Evolutionary conservation across 2,329 filamentous ascomycete species (phyloP), one percentile per base, ranked within the genome.

Genomic region (Xylaria sp.): DNA sequence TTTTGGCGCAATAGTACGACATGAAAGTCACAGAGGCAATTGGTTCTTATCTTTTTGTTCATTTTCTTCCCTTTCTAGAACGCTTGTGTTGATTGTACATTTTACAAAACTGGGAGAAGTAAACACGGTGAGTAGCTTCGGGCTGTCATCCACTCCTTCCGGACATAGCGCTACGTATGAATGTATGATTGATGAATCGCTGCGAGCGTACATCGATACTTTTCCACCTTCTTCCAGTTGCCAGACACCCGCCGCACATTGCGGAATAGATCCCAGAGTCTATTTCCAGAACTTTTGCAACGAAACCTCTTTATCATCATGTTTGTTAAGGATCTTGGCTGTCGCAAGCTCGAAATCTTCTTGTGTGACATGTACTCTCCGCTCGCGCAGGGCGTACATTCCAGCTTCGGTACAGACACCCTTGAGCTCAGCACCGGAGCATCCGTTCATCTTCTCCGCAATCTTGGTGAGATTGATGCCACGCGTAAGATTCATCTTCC

Each of bases 391-490:
- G 15, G 96, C 96, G 79, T 96, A 99, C 96, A 99, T 99, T 77
- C 96, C 96, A 2, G 96, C 94, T 82, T 99, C 96, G 54, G 96
- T 99, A 81, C 96, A 99, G 57, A 99, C 96, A 84, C 96, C 96
- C 89, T 99, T 99, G 76, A 99, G 83, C 83, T 99, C 96, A 63
- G 96, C 96, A 69, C 96, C 96, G 3, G 94, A 97, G 83, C 96
- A 99, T 60, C 96, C 96, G 78, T 97, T 97, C 96, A 99, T 99
- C 89, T 98, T 98, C 86, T 99, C 96, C 36, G 96, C 96, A 76
- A 98, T 97, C 89, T 99, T 99, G 77, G 89, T 97, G 73, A 99
- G 85, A 83, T 99, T 97, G 85, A 99, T 98, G 61, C 96, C 96
- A 78, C 96, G 89, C 15, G 96, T 99, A 76, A 99, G 83, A 83